These are phyloP conservation scores for Coemansia sp. DNA, from an alignment of 192 early-diverging fungal species.

Conservation along the genomic window DNA sequence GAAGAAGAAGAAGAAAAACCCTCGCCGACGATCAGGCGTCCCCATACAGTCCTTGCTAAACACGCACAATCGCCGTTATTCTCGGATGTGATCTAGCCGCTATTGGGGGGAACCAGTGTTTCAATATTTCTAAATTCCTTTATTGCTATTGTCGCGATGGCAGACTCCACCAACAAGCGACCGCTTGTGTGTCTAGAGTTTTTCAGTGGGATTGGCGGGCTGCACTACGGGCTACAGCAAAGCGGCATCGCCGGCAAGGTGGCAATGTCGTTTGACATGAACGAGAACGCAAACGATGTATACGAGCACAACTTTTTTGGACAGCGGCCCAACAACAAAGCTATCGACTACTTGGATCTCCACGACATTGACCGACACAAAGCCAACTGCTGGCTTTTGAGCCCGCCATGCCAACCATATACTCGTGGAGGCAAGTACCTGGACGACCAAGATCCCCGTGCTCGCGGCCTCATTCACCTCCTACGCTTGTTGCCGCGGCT, in stretches of 20 bases:
- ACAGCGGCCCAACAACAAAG: conserved; percentile 49
- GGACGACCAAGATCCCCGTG: conserved; percentile 61
- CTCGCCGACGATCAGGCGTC: no score
- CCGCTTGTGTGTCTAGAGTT: conserved; percentile 46
- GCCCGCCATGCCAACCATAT: conserved; percentile 91
- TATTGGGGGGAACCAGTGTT: no score
- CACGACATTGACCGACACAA: conserved; percentile 58
- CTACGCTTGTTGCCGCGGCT: conserved; percentile 33
- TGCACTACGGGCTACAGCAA: conserved; percentile 46
- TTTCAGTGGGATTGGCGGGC: conserved; percentile 55
- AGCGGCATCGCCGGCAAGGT: conserved; percentile 26
- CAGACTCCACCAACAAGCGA: not conserved
- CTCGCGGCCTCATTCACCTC: conserved; percentile 44
- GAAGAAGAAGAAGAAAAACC: no score
- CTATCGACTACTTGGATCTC: conserved; percentile 36
- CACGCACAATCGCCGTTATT: no score
- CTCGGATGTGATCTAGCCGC: no score
- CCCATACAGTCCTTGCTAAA: no score
- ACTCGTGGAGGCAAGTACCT: conserved; percentile 77
- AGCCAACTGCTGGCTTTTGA: conserved; percentile 86
- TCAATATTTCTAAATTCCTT: no score
- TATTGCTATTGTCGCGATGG: not conserved
- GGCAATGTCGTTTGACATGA: conserved; percentile 51
- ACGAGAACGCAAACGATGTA: conserved; percentile 49
- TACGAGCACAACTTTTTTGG: conserved; percentile 47